Conservation (phyloP, 2,329 filamentous ascomycete species). For the Fusarium sp. region DNA sequence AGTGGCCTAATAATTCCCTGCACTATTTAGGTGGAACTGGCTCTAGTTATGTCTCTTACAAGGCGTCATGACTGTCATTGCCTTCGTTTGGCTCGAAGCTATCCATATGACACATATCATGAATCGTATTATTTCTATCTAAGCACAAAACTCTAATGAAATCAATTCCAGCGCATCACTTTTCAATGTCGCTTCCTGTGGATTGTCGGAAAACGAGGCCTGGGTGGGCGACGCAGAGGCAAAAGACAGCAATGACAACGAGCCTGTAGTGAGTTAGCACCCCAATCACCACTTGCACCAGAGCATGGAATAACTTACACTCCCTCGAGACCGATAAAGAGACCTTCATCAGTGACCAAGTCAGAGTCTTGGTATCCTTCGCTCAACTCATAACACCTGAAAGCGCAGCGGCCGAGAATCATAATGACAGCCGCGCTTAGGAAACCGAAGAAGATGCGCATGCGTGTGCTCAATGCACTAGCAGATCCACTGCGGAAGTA, state of each 20-base stretch:
- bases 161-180: not conserved
- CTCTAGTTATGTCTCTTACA: too few species aligned
- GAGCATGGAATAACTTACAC: slow-evolving; percentile 45
- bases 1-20: too few species aligned
- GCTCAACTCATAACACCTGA: slow-evolving; percentile 69
- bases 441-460: slow-evolving; percentile 59
- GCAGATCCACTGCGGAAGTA: slow-evolving; percentile 44
- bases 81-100: too few species aligned
- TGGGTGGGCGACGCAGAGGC: slow-evolving; percentile 51
- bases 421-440: slow-evolving; percentile 62
- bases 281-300: fast-evolving
- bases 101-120: too few species aligned
- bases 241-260: slow-evolving; percentile 48
- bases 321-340: slow-evolving; percentile 64
- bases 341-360: slow-evolving; percentile 59
- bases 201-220: slow-evolving; percentile 42
- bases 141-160: too few species aligned
- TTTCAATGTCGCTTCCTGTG: slow-evolving; percentile 19
- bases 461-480: slow-evolving; percentile 30
- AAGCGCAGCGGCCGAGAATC: slow-evolving; percentile 68
- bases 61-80: too few species aligned
- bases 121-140: too few species aligned
- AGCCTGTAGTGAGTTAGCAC: slow-evolving; percentile 41
- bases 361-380: slow-evolving; percentile 64
- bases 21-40: too few species aligned